phyloP scores from a whole-genome alignment of 345 rosid species.

The Syzygium aqueum region DNA sequence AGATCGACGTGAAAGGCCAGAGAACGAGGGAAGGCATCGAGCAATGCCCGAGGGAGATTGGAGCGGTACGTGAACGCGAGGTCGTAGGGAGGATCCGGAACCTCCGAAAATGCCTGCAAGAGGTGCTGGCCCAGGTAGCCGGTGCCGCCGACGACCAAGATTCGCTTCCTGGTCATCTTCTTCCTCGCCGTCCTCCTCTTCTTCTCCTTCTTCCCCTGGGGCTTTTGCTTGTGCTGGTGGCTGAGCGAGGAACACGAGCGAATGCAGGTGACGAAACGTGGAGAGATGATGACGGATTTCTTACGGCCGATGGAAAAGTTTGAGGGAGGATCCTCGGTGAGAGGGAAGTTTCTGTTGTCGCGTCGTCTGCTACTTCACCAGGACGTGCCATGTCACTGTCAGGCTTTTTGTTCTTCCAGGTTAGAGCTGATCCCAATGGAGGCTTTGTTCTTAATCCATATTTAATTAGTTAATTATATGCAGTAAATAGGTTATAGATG shows the following conservation, averaged over 20 bases:
- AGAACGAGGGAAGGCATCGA: constrained; percentile 42
- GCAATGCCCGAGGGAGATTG: constrained; percentile 33
- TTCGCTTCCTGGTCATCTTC: constrained; percentile 39
- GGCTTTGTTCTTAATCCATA: background rate
- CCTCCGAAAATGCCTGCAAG: constrained; percentile 35
- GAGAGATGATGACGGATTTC: background rate
- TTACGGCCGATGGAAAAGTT: background rate
- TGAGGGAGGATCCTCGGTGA: background rate
- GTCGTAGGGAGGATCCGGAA: constrained; percentile 22
- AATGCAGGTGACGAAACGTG: background rate
- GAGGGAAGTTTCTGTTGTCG: background rate
- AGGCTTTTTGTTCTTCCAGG: background rate
- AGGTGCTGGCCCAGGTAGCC: constrained; percentile 94
- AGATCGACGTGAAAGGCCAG: constrained; percentile 59
- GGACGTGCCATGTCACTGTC: background rate
- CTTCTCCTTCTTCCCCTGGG: background rate
- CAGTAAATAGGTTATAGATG: too few relatives aligned
- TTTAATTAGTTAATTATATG: too few relatives aligned
- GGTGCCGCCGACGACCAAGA: constrained; percentile 74
- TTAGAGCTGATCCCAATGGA: background rate
- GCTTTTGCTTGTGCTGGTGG: background rate
- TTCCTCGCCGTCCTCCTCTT: background rate
- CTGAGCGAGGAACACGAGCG: background rate
- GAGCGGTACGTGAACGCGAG: constrained; percentile 64
- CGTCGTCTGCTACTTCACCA: background rate